These are phyloP conservation scores for Penicillium sp. DNA, from an alignment of 2,329 filamentous ascomycete genomes.

Conservation along the genomic window DNA sequence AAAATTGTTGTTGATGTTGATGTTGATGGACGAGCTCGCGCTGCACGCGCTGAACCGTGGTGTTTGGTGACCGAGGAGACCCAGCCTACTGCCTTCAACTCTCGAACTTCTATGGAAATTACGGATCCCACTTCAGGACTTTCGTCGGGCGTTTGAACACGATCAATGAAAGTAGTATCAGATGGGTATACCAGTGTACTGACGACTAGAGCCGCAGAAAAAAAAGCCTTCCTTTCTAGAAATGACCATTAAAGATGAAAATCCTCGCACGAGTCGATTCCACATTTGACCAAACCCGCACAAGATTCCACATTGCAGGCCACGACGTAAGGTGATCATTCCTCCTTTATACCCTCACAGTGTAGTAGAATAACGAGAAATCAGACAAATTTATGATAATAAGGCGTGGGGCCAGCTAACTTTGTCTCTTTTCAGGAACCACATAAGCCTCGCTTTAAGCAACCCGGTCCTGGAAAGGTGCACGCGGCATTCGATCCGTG, in stretches of 20 bases:
- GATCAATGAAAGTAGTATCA: too few species aligned
- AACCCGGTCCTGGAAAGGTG: conserved; percentile 38
- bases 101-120: too few species aligned
- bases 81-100: too few species aligned
- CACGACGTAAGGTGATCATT: background rate
- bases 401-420: background rate
- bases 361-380: background rate
- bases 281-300: background rate
- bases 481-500: conserved; percentile 30
- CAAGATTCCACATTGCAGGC: background rate
- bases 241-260: too few species aligned
- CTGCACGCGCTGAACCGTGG: too few species aligned
- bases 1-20: background rate
- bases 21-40: background rate
- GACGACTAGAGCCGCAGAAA: too few species aligned
- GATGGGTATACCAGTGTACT: too few species aligned
- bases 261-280: too few species aligned
- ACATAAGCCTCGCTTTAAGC: background rate
- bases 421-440: background rate
- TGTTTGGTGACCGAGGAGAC: too few species aligned
- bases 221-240: too few species aligned
- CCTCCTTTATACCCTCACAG: background rate
- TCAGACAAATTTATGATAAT: background rate
- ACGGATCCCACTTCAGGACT: too few species aligned
- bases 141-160: too few species aligned